Evolutionary conservation across 306 rosid species (phyloP).

Genomic region (Parietaria judaica): DNA sequence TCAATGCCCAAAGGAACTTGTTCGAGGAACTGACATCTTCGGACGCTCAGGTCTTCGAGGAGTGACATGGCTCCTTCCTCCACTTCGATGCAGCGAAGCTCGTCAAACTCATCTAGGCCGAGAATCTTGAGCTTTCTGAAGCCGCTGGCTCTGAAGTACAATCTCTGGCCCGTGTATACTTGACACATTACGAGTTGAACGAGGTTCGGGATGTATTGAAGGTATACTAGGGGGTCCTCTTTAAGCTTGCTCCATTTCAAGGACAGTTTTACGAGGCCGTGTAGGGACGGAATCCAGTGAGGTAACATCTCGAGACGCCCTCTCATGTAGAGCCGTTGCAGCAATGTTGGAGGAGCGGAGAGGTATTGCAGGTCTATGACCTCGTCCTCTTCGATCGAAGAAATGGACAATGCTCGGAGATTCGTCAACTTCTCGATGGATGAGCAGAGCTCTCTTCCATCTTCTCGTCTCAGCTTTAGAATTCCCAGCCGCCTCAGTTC

Average conservation of each 20-base stretch:
- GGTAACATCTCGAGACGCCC: constrained; percentile 35
- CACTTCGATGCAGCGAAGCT: constrained; percentile 16
- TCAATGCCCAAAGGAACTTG: constrained; percentile 28
- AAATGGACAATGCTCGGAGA: constrained; percentile 26
- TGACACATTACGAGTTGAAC: constrained; percentile 25
- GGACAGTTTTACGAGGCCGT: constrained; percentile 21
- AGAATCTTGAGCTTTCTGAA: constrained; percentile 26
- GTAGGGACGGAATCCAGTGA: constrained; percentile 33
- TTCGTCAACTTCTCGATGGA: constrained; percentile 21
- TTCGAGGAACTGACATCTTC: constrained; percentile 17
- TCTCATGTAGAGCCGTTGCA: constrained; percentile 28
- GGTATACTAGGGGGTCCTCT: constrained; percentile 30
- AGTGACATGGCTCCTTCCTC: constrained; percentile 21
- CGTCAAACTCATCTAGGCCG: constrained; percentile 20
- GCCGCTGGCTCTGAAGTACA: constrained; percentile 22
- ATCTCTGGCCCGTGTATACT: constrained; percentile 11
- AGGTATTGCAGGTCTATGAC: constrained; percentile 27
- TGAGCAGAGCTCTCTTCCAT: constrained; percentile 26
- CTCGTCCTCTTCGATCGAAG: constrained; percentile 21
- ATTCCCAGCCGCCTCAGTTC: constrained; percentile 35
- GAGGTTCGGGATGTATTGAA: constrained; percentile 28
- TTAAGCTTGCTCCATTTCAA: constrained; percentile 28
- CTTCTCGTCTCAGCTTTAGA: constrained; percentile 19
- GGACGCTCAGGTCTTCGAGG: constrained; percentile 22
- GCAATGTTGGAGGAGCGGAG: constrained; percentile 27